Conservation (phyloP, 1,139 yeast genomes). For the Waltiozyma sp. region DNA sequence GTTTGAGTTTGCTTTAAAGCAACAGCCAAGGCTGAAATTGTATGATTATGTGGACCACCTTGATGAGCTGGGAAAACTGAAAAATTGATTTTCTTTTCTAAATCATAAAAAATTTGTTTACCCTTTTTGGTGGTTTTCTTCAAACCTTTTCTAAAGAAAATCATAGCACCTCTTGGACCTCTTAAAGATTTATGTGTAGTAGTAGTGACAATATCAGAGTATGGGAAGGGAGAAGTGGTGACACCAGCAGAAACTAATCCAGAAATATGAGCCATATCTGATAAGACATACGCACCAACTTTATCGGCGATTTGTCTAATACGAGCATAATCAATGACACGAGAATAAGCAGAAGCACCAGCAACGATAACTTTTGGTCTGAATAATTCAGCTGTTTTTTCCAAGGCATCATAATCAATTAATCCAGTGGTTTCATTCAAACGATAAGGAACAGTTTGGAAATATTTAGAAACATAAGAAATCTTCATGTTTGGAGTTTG, state of each 20-base stretch:
- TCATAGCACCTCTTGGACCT: constrained; percentile 99
- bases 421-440: constrained; percentile 76
- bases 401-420: constrained; percentile 84
- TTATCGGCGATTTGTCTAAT: constrained; percentile 84
- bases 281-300: constrained; percentile 84
- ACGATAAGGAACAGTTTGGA: constrained; percentile 95
- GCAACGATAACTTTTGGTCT: constrained; percentile 94
- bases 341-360: constrained; percentile 93
- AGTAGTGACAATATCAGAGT: constrained; percentile 92
- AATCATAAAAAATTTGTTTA: constrained; percentile 74
- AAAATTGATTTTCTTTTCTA: constrained; percentile 85
- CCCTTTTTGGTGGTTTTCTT: constrained; percentile 79
- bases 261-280: constrained; percentile 96
- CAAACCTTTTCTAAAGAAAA: constrained; percentile 88
- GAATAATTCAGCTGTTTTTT: constrained; percentile 71
- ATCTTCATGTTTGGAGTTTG: constrained; percentile 84
- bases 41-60: constrained; percentile 98
- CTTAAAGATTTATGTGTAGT: constrained; percentile 95
- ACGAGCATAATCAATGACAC: constrained; percentile 82
- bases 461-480: constrained; percentile 83
- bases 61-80: constrained; percentile 98
- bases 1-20: constrained; percentile 84
- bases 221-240: constrained; percentile 85
- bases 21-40: constrained; percentile 89
- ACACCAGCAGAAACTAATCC: constrained; percentile 92